Percentiles rank a stretch among this genome's conserved stretches.
These are phyloP conservation scores for Quercus tomentella DNA, from an alignment of 331 rosid species.

Conservation along the genomic window DNA sequence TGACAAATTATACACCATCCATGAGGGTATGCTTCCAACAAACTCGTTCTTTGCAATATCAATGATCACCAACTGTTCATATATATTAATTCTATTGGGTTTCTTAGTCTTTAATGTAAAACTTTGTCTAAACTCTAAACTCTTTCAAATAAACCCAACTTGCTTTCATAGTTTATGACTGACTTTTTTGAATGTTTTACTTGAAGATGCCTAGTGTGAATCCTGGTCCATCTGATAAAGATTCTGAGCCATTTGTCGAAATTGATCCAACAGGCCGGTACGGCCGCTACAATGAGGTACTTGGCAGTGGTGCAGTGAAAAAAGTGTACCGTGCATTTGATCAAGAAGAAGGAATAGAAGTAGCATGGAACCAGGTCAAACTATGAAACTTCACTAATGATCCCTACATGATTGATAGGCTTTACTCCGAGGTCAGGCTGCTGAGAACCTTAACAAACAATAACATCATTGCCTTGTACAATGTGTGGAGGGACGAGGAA, in stretches of 20 bases:
- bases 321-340: conserved; percentile 82
- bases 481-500: conserved; percentile 56
- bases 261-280: conserved; percentile 53
- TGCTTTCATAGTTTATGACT: not conserved
- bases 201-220: conserved; percentile 44
- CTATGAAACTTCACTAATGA: conserved; percentile 48
- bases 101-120: not conserved
- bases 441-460: conserved; percentile 39
- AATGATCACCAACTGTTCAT: not conserved
- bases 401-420: conserved; percentile 55
- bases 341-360: conserved; percentile 80
- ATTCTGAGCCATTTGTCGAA: conserved; percentile 52
- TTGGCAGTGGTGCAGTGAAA: conserved; percentile 68
- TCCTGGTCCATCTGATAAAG: conserved; percentile 31
- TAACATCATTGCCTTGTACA: conserved; percentile 58
- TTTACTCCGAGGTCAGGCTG: conserved; percentile 59
- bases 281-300: conserved; percentile 54
- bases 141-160: not conserved
- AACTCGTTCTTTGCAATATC: too few species aligned
- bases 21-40: conserved; percentile 30
- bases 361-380: conserved; percentile 83
- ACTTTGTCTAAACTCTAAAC: not conserved
- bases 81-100: not conserved
- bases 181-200: not conserved
- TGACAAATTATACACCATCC: conserved; percentile 13